phyloP scores from a whole-genome alignment of 116 monocot genomes.

The Thalassia testudinum region DNA sequence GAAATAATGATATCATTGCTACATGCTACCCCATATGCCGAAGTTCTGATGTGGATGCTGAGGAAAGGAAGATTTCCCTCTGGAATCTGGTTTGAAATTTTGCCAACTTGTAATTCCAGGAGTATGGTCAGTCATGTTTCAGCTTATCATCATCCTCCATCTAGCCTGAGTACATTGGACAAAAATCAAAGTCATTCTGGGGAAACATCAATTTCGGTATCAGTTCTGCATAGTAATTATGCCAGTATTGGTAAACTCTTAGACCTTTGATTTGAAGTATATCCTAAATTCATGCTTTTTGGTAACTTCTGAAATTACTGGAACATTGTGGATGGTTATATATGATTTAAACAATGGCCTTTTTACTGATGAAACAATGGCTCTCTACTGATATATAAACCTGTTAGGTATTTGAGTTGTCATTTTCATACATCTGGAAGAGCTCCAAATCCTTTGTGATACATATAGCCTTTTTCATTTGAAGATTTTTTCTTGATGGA shows the following conservation, averaged over 20 bases:
- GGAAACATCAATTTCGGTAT: conserved; percentile 18
- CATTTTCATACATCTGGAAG: no score
- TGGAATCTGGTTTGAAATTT: conserved; percentile 59
- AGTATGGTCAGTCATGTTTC: not conserved
- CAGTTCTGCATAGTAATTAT: conserved; percentile 52
- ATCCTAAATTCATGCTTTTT: no score
- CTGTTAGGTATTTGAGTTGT: no score
- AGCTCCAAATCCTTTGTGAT: no score
- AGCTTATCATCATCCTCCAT: conserved; percentile 1
- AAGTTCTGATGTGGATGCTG: conserved; percentile 52
- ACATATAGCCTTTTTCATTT: no score
- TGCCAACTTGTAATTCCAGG: not conserved
- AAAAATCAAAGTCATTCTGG: not conserved
- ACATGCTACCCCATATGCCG: conserved; percentile 61
- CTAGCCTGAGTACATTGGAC: not conserved
- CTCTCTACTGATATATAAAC: no score
- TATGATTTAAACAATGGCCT: no score
- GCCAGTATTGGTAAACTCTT: conserved; percentile 50
- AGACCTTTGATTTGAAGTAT: no score
- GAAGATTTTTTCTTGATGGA: no score
- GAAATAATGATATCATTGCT: conserved; percentile 52
- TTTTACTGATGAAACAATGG: no score
- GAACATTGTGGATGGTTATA: no score
- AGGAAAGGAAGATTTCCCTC: conserved; percentile 60
- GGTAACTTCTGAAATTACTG: no score